Base-by-base conservation (phyloP, 2,329 filamentous ascomycete genomes). In the Eutypella sp. region DNA sequence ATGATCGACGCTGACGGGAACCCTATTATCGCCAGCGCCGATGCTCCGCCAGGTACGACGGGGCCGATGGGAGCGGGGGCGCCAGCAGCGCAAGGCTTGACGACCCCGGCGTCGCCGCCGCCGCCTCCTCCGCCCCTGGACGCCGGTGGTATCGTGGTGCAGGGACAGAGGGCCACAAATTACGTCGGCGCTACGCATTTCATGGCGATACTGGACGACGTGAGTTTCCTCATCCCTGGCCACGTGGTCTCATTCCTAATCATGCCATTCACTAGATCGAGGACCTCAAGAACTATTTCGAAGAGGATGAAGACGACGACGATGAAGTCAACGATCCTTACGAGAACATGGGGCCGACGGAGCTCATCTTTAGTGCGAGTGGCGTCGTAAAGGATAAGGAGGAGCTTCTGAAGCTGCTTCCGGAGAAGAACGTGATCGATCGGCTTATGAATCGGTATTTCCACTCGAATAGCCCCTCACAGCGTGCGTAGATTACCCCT, bases 171-270 rank as follows among this genome's bases (percentile, higher is more conserved):
- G 42, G 68, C 66, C 9, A 71, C 69, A 36, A 76, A 71, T 4
- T 82, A 79, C 51, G 71, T 82, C 4, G 78, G 79, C 1, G 77
- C 77, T 4, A 81, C 78, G 38, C 78, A 82, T 48, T 80, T 77
- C 52, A 74, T 80, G 66, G 78, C 78, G 2, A 79, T 82, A 60
- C 61, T 82, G 10, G 75, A 81, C 55, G 75, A 82, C 65, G 78
- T 81, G 53, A 68, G 72, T 63, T 25, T 31, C 19, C n/a, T 15
- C 5, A 6, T 34, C 18, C n/a, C 16, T 22, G 10, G 4, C 15
- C 13, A 29, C 16, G 25, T 19, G 19, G 5, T 25, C 8, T 3
- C 22, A 41, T 40, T 6, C 36, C 41, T 24, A 38, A 24, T 20
- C 37, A 9, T 37, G 27, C 43, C n/a, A 11, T 3, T 15, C 16